These are phyloP conservation scores for Colletotrichum echinochloae DNA, from an alignment of 2,329 filamentous ascomycete species.

Conservation along the genomic window DNA sequence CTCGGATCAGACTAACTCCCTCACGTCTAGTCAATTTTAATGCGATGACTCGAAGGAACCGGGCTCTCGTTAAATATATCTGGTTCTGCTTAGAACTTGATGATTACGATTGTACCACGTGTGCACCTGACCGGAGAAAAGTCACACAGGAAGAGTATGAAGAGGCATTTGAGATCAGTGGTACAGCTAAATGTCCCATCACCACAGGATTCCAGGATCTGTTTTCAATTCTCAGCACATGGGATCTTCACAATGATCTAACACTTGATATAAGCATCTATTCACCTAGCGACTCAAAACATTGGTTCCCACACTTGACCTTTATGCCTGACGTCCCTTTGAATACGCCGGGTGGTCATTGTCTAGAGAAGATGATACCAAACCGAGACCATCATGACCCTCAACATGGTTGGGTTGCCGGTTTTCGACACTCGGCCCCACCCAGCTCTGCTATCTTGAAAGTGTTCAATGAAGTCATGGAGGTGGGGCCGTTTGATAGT, in stretches of 20 bases:
- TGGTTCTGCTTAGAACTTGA: conserved; percentile 49
- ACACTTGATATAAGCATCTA: conserved; percentile 49
- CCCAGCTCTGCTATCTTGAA: conserved; percentile 38
- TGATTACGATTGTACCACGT: conserved; percentile 46
- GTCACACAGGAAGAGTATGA: conserved; percentile 1
- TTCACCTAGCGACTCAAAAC: conserved; percentile 48
- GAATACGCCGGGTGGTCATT: background rate
- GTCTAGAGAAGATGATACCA: background rate
- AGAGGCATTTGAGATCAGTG: conserved; percentile 31
- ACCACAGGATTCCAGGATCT: conserved; percentile 42
- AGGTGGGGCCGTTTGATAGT: conserved; percentile 42
- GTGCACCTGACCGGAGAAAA: conserved; percentile 24
- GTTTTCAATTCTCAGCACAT: conserved; percentile 47
- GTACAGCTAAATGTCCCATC: conserved; percentile 40
- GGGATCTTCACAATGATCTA: conserved; percentile 45
- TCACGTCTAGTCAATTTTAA: conserved; percentile 46
- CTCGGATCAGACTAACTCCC: conserved; percentile 47
- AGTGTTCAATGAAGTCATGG: conserved; percentile 44
- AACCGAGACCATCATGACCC: conserved; percentile 31
- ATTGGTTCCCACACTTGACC: conserved; percentile 49
- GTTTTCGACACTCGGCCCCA: conserved; percentile 40
- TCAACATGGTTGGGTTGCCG: conserved; percentile 44
- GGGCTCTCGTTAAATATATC: conserved; percentile 45
- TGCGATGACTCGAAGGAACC: conserved; percentile 47
- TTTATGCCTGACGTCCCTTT: conserved; percentile 44